phyloP scores from a whole-genome alignment of 495 filamentous ascomycete species.

The Aspergillus baeticus region DNA sequence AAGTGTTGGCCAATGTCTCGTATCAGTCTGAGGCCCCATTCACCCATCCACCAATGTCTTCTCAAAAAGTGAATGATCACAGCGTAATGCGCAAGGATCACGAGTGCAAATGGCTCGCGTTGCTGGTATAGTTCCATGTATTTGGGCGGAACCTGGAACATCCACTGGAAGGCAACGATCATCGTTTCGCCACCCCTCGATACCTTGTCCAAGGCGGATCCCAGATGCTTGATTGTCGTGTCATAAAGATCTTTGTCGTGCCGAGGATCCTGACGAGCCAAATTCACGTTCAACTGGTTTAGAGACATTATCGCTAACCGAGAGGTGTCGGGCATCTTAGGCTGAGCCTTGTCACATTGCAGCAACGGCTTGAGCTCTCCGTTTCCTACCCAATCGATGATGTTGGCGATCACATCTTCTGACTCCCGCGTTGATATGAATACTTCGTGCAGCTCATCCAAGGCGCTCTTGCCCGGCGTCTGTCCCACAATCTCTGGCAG shows the following conservation, averaged over 20 bases:
- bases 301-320: conserved; percentile 34
- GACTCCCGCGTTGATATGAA: conserved; percentile 42
- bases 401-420: conserved; percentile 29
- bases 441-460: conserved; percentile 44
- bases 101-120: conserved; percentile 52
- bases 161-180: conserved; percentile 47
- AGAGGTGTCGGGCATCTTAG: conserved; percentile 39
- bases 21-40: conserved; percentile 40
- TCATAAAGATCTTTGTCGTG: conserved; percentile 34
- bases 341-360: conserved; percentile 19
- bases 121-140: conserved; percentile 52
- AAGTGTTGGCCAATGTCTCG: conserved; percentile 29
- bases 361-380: conserved; percentile 36
- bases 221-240: conserved; percentile 31
- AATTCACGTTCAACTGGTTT: conserved; percentile 26
- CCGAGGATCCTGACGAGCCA: conserved; percentile 21
- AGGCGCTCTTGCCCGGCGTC: conserved; percentile 17
- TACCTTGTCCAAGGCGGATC: conserved; percentile 28
- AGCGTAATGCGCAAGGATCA: conserved; percentile 51
- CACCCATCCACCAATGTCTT: conserved; percentile 52
- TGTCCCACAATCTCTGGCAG: conserved; percentile 27
- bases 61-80: conserved; percentile 48
- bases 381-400: conserved; percentile 33
- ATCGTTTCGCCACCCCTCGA: conserved; percentile 36
- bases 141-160: conserved; percentile 45